phyloP scores from a whole-genome alignment of 208 protist species.

The Phytomonas sp. region DNA sequence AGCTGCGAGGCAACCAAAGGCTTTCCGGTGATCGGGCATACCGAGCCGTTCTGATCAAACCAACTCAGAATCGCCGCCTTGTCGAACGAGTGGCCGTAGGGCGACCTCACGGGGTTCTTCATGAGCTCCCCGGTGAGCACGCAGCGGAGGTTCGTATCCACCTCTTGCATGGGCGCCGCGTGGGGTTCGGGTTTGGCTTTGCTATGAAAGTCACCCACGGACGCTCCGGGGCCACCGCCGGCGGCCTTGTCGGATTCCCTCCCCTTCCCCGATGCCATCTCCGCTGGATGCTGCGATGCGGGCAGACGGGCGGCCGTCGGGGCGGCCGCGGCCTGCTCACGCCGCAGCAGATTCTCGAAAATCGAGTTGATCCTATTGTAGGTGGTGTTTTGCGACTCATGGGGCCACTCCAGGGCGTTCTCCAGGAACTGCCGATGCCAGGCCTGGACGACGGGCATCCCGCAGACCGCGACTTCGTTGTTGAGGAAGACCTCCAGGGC shows the following conservation, averaged over 20 bases:
- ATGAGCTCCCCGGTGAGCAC: conserved; percentile 82
- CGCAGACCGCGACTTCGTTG: conserved; percentile 58
- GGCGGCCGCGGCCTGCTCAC: conserved; percentile 23
- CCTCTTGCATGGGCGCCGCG: conserved; percentile 19
- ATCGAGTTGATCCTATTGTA: conserved; percentile 56
- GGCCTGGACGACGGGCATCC: conserved; percentile 56
- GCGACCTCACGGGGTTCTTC: conserved; percentile 88
- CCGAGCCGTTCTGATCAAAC: conserved; percentile 81
- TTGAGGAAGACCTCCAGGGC: conserved; percentile 59
- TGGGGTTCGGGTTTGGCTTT: too few species aligned
- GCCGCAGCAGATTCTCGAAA: conserved; percentile 37
- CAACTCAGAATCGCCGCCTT: conserved; percentile 76
- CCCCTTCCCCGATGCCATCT: background rate
- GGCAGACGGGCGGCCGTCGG: background rate
- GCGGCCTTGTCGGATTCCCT: background rate
- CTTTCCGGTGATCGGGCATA: conserved; percentile 88
- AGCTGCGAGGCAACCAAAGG: conserved; percentile 52
- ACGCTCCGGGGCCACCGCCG: too few species aligned
- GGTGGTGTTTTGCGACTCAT: conserved; percentile 53
- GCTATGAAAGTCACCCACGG: too few species aligned
- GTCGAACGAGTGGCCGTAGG: conserved; percentile 87
- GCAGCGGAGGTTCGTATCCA: conserved; percentile 64
- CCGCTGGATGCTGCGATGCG: too few species aligned
- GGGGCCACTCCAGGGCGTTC: conserved; percentile 33
- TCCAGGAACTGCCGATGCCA: conserved; percentile 70